Evolutionary conservation across 2,329 filamentous ascomycete genomes (phyloP), one percentile per base, ranked within the genome.

Genomic region (Arthroderma uncinatum): DNA sequence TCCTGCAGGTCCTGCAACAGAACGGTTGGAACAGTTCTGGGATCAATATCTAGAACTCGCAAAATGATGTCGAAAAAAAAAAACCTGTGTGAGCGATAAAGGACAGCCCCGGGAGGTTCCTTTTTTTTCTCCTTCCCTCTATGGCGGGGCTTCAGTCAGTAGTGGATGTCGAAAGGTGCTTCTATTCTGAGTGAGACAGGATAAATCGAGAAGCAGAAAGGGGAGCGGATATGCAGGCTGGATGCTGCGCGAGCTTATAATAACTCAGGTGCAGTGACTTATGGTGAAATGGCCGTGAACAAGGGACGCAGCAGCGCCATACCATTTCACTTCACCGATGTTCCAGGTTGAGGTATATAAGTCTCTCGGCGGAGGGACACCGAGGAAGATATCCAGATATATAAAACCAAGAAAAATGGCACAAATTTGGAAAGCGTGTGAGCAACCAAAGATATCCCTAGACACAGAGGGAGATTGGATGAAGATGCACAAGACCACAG

Each of bases 1-100:
- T 40, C 44, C 53, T 54, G 56, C 58, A 53, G 42, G 34, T 39
- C 55, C 55, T 57, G 47, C 55, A 54, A 21, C 39, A 9, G 39
- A 19, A 0, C n/a, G 56, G 36, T 30, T 40, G 30, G 40, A 57
- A 34, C 47, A 47, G 25, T 50, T 28, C 19, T 8, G 47, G 23
- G 47, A 53, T 30, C 10, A 39, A 34, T 36, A 21, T 53, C 14
- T 53, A 25, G 48, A 30, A 10, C 44, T 37, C 16, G 21, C 21
- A 19, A 39, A 34, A 9, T n/a, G 7, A n/a, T 34, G 33, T 30
- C 28, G 47, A 48, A n/a, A 16, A 23, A 19, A 25, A 53, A 39
- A 14, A 10, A 16, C 25, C n/a, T 16, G 28, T 8, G 33, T 21
- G 50, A 39, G 33, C 19, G 50, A 53, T 39, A 53, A 53, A 53